A percentile compares a stretch with the other conserved stretches of the same genome.
phyloP scores from a whole-genome alignment of 805 yeast genomes.

The Pichia heedii region DNA sequence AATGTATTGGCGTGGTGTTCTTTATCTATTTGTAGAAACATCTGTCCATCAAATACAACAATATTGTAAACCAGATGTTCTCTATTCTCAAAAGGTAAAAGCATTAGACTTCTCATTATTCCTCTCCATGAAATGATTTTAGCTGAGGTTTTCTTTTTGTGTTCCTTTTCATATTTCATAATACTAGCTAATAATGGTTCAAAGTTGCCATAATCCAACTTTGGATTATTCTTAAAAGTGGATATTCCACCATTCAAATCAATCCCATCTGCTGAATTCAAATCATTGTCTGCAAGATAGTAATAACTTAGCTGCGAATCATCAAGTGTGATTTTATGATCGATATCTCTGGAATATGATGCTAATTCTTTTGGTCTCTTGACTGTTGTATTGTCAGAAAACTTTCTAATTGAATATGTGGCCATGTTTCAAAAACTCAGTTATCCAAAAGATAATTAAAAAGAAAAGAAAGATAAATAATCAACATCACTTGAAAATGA shows the following conservation, averaged over 20 bases:
- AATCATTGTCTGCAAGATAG: slow-evolving; percentile 67
- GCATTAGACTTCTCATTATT: slow-evolving; percentile 61
- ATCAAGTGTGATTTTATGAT: slow-evolving; percentile 38
- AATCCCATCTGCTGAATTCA: slow-evolving; percentile 41
- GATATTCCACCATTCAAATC: slow-evolving; percentile 61
- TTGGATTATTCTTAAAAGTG: slow-evolving; percentile 49
- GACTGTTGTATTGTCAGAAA: slow-evolving; percentile 54
- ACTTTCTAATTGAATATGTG: slow-evolving; percentile 10
- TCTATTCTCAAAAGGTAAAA: slow-evolving; percentile 50
- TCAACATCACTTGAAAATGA: too few species aligned
- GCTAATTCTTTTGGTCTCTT: slow-evolving; percentile 81
- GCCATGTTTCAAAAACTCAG: slow-evolving; percentile 29
- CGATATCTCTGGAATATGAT: slow-evolving; percentile 53
- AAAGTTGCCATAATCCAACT: slow-evolving; percentile 45
- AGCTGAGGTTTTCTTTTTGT: slow-evolving; percentile 39
- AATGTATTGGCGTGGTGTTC: slow-evolving; percentile 25
- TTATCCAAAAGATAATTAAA: too few species aligned
- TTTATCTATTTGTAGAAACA: slow-evolving; percentile 45
- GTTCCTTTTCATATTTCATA: slow-evolving; percentile 41
- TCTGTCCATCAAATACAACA: slow-evolving; percentile 64
- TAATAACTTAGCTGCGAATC: slow-evolving; percentile 56
- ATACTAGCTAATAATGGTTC: slow-evolving; percentile 51
- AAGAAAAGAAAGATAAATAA: background rate
- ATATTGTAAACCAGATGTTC: slow-evolving; percentile 56
- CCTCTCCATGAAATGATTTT: slow-evolving; percentile 85